Evolutionary conservation across 345 rosid species (phyloP), one percentile per base, ranked within the genome.

Genomic region (Rubroshorea leprosula): DNA sequence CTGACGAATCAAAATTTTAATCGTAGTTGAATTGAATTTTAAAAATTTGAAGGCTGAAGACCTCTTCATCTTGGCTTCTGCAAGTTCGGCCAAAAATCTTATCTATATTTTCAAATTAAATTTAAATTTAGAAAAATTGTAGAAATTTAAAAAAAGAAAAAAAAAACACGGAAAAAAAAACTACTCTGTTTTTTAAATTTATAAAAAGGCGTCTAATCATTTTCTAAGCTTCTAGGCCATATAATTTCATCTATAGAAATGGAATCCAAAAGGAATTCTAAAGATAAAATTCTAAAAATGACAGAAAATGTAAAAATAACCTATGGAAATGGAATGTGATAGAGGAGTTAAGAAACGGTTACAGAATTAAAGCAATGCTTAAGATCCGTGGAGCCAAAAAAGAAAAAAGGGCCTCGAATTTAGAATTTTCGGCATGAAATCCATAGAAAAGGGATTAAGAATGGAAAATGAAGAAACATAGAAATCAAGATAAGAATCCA

Each of bases 301-400:
- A 2, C 4, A 18, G 50, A 23, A 51, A 39, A 61, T n/a, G 24
- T 16, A 45, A 1, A 19, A 35, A 22, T 58, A 26, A 35, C 53
- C n/a, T 14, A 29, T 43, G 38, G 27, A 62, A 52, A 18, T n/a
- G 29, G 13, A 53, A 62, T 13, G 22, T 0, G 10, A 5, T 20
- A 3, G 17, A 25, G 55, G 59, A 49, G 8, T 11, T 31, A 5
- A 18, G 48, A 67, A 69, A 72, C 21, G 11, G 55, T 57, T 15
- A 49, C 44, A 55, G 54, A 35, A 55, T 3, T 39, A 38, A 23
- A 64, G 63, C 77, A 69, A 73, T 68, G 83, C 60, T 23, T 62
- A 62, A 76, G 83, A 81, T 75, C 83, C 58, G 74, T 70, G 55
- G 41, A n/a, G n/a, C 67, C 25, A 75, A 46, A n/a, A 54, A 48